Conservation (phyloP, 768 basidiomycete genomes). For the Plicaturopsis crispa region DNA sequence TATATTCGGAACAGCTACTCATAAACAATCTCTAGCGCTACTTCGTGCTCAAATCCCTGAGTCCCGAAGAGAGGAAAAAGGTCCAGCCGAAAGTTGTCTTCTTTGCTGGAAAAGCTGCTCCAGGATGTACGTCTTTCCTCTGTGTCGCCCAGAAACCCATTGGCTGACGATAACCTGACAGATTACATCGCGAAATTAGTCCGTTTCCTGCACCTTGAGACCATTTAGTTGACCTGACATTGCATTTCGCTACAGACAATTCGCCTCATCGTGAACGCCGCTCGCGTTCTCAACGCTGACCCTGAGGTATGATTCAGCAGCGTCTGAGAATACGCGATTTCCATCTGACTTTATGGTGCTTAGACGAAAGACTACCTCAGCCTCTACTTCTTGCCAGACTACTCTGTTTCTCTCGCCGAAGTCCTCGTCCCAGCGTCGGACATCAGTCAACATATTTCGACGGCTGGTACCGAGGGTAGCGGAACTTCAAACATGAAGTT, state of each 20-base stretch:
- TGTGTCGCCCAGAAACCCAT: background rate
- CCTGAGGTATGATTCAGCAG: constrained; percentile 26
- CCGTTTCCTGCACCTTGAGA: too few relatives aligned
- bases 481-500: constrained; percentile 88
- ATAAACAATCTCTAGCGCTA: constrained; percentile 52
- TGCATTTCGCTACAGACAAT: constrained; percentile 67
- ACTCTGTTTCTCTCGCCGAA: constrained; percentile 80
- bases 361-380: constrained; percentile 84
- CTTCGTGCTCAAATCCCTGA: constrained; percentile 71
- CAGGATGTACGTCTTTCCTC: constrained; percentile 57
- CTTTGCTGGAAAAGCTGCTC: constrained; percentile 97
- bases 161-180: constrained; percentile 17
- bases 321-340: background rate
- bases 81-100: constrained; percentile 85
- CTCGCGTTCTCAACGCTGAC: constrained; percentile 53
- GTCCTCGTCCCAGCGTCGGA: constrained; percentile 88
- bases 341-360: constrained; percentile 46
- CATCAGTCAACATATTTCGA: constrained; percentile 94
- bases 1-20: background rate
- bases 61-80: constrained; percentile 72
- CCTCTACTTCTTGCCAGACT: constrained; percentile 95
- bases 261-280: constrained; percentile 88
- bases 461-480: constrained; percentile 89
- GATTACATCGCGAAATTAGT: constrained; percentile 92
- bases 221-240: background rate